Conservation (phyloP, 140 eudicot species). For the Bidens hawaiensis region DNA sequence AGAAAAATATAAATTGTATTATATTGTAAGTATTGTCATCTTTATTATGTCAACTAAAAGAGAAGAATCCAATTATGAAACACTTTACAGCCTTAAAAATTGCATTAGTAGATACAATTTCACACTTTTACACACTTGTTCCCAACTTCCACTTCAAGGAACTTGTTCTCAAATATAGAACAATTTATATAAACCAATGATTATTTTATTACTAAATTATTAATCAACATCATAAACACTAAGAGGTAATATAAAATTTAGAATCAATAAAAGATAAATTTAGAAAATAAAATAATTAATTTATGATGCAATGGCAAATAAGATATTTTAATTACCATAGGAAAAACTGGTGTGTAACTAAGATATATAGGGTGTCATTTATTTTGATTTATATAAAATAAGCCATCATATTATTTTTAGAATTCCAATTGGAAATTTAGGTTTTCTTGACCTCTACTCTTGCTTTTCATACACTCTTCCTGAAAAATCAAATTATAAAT, state of each 20-base stretch:
- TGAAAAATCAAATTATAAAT: too few species aligned
- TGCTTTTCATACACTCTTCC: too few species aligned
- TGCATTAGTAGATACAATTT: slow-evolving; percentile 31
- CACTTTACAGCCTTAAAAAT: slow-evolving; percentile 33
- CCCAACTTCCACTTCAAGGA: slow-evolving; percentile 45
- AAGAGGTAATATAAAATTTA: neutral
- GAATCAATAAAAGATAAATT: neutral
- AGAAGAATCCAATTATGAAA: slow-evolving; percentile 30
- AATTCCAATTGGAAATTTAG: too few species aligned
- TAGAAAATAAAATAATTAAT: too few species aligned
- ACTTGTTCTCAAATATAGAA: slow-evolving; percentile 26
- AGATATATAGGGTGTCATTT: neutral
- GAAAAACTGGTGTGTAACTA: neutral
- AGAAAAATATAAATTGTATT: neutral
- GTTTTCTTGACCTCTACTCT: too few species aligned
- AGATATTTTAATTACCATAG: neutral
- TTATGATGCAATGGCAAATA: neutral
- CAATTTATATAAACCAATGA: slow-evolving; percentile 18
- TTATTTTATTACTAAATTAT: slow-evolving; percentile 11
- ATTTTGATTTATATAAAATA: too few species aligned
- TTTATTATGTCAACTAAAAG: slow-evolving; percentile 36
- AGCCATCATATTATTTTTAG: too few species aligned
- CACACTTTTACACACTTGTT: slow-evolving; percentile 21
- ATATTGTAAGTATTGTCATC: neutral
- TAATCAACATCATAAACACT: neutral